Conservation (phyloP, 805 yeast species). For the Lipomyces sp. region DNA sequence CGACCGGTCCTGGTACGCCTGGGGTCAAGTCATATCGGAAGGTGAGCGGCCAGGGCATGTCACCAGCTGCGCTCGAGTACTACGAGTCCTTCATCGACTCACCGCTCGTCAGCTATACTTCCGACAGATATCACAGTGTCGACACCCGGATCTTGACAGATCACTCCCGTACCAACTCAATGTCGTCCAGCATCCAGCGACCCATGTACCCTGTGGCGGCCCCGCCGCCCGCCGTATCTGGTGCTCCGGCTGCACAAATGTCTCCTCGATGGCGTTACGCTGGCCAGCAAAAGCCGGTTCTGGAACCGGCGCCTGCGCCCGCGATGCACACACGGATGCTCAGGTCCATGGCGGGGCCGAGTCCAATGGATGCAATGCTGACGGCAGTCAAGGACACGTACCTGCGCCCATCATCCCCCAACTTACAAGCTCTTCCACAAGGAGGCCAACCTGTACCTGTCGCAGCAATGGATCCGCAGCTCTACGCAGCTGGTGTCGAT, state of each 20-base stretch:
- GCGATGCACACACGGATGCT: constrained; percentile 22
- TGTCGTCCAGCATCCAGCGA: constrained; percentile 28
- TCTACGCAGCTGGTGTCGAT: constrained; percentile 16
- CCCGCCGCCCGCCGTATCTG: constrained; percentile 1
- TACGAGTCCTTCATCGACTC: constrained; percentile 32
- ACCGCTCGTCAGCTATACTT: constrained; percentile 29
- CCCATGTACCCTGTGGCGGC: constrained; percentile 25
- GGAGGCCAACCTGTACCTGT: not conserved
- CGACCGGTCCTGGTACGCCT: constrained; percentile 3
- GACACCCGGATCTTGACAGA: constrained; percentile 32
- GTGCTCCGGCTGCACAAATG: not conserved
- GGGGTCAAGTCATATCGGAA: constrained; percentile 15
- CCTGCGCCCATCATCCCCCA: constrained; percentile 9
- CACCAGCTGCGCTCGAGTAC: constrained; percentile 18
- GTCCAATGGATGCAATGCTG: constrained; percentile 34
- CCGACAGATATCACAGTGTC: constrained; percentile 32
- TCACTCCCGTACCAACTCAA: constrained; percentile 35
- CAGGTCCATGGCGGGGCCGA: constrained; percentile 29
- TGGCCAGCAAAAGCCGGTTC: constrained; percentile 10
- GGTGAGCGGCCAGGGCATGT: constrained; percentile 13
- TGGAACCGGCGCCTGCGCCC: constrained; percentile 11
- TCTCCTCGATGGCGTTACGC: constrained; percentile 18
- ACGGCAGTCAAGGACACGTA: constrained; percentile 14
- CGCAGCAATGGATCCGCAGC: not conserved
- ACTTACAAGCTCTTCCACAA: constrained; percentile 4